These are phyloP conservation scores for Sclerotinia subarctica DNA, from an alignment of 2,329 filamentous ascomycete genomes.

Conservation along the genomic window DNA sequence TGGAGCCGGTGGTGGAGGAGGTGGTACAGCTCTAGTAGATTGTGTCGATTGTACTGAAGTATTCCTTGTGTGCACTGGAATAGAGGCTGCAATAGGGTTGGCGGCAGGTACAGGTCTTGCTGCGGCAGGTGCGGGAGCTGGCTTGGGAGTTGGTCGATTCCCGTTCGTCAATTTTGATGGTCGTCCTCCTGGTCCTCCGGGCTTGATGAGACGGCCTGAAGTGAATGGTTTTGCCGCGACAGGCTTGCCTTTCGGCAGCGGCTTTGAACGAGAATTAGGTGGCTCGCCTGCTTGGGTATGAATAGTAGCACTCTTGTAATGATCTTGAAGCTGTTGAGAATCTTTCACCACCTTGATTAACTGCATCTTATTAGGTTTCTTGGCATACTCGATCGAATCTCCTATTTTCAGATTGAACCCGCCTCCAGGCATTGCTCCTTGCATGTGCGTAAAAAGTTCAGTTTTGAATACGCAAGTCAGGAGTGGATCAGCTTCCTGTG, in stretches of 20 bases:
- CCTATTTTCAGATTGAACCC: conserved; percentile 78
- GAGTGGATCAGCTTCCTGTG: conserved; percentile 89
- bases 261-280: conserved; percentile 74
- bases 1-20: conserved; percentile 56
- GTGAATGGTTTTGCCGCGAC: conserved; percentile 88
- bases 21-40: conserved; percentile 50
- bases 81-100: conserved; percentile 36
- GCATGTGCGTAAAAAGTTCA: conserved; percentile 91
- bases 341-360: conserved; percentile 89
- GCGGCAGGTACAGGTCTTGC: conserved; percentile 10
- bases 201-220: conserved; percentile 86
- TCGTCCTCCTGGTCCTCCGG: conserved; percentile 78
- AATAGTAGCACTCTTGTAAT: conserved; percentile 90
- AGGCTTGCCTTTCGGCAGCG: conserved; percentile 83
- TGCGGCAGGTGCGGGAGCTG: conserved; percentile 30
- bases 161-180: conserved; percentile 65
- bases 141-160: conserved; percentile 37
- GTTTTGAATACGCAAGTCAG: conserved; percentile 95
- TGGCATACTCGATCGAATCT: conserved; percentile 90
- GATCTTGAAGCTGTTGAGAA: conserved; percentile 69
- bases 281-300: conserved; percentile 84
- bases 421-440: conserved; percentile 67
- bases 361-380: conserved; percentile 93
- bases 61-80: conserved; percentile 54
- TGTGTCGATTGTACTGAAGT: conserved; percentile 33